A percentile compares a stretch with the other conserved stretches of the same genome.
Conservation (phyloP, 805 yeast species). For the Myxozyma neotropica region DNA sequence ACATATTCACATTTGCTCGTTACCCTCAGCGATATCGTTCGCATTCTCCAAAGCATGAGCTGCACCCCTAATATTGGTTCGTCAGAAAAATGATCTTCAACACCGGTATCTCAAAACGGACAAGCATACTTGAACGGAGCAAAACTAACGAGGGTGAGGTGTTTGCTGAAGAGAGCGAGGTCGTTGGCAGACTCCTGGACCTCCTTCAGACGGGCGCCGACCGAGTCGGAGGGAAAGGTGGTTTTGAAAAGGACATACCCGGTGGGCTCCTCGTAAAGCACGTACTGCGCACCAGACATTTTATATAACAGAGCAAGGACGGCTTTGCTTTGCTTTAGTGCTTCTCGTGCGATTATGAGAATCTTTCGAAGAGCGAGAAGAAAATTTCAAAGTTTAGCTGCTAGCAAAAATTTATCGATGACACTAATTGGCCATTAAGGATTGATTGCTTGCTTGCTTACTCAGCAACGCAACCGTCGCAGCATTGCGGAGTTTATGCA, state of each 20-base stretch:
- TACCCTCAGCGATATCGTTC: constrained; percentile 96
- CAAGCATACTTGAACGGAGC: constrained; percentile 82
- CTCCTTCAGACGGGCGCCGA: constrained; percentile 88
- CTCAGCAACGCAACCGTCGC: too few species aligned
- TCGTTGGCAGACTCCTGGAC: constrained; percentile 90
- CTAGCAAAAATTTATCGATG: neutral
- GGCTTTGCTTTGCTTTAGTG: neutral
- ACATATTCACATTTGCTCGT: too few species aligned
- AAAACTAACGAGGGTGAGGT: constrained; percentile 90
- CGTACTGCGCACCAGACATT: constrained; percentile 56
- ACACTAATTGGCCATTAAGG: neutral
- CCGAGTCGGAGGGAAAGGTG: constrained; percentile 87
- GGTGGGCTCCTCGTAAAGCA: constrained; percentile 96
- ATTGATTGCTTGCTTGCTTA: neutral
- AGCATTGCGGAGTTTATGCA: too few species aligned
- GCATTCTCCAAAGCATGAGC: constrained; percentile 99
- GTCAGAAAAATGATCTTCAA: too few species aligned
- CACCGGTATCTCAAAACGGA: too few species aligned
- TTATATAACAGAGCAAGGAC: too few species aligned
- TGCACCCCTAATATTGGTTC: constrained; percentile 66
- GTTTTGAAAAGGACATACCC: constrained; percentile 98
- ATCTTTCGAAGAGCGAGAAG: neutral
- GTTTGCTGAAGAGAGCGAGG: constrained; percentile 82
- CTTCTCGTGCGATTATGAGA: neutral
- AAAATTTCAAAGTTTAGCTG: constrained; percentile 10